phyloP scores from a whole-genome alignment of 2,329 filamentous ascomycete species.

The Colletotrichum salicis region DNA sequence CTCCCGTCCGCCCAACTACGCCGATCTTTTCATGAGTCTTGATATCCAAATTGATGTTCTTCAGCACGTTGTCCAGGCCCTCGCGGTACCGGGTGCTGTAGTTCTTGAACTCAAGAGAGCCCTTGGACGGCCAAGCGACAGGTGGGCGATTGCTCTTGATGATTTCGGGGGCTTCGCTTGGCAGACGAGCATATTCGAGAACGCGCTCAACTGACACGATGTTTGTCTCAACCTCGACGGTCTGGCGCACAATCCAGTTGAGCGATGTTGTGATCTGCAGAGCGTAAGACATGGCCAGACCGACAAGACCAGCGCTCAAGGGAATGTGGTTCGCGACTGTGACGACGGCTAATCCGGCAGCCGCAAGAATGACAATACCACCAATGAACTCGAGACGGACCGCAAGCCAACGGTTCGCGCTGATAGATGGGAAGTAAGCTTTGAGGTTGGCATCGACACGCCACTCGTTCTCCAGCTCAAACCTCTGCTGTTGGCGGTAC shows the following conservation, averaged over 20 bases:
- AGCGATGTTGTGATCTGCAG: constrained; percentile 96
- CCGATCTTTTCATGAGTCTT: constrained; percentile 98
- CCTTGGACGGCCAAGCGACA: constrained; percentile 90
- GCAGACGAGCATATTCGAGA: constrained; percentile 90
- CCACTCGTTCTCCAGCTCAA: constrained; percentile 96
- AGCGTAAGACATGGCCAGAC: constrained; percentile 96
- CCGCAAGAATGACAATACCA: constrained; percentile 88
- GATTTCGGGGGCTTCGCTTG: constrained; percentile 94
- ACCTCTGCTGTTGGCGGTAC: constrained; percentile 88
- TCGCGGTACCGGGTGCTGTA: constrained; percentile 94
- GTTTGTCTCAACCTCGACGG: constrained; percentile 99
- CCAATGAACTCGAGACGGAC: constrained; percentile 96
- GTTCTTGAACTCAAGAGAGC: constrained; percentile 89
- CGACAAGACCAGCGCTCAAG: constrained; percentile 80
- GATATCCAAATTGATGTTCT: constrained; percentile 91
- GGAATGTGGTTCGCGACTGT: constrained; percentile 76
- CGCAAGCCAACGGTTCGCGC: constrained; percentile 92
- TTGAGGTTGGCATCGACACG: constrained; percentile 93
- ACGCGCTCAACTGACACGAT: constrained; percentile 98
- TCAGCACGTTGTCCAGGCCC: constrained; percentile 90
- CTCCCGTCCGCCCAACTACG: constrained; percentile 94
- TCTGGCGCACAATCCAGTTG: constrained; percentile 99
- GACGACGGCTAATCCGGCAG: constrained; percentile 84
- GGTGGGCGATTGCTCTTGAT: constrained; percentile 87
- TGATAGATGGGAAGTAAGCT: constrained; percentile 96